Evolutionary conservation across 176 grass and related monocot species (phyloP), one percentile per base, ranked within the genome.

Genomic region (Typha latifolia): DNA sequence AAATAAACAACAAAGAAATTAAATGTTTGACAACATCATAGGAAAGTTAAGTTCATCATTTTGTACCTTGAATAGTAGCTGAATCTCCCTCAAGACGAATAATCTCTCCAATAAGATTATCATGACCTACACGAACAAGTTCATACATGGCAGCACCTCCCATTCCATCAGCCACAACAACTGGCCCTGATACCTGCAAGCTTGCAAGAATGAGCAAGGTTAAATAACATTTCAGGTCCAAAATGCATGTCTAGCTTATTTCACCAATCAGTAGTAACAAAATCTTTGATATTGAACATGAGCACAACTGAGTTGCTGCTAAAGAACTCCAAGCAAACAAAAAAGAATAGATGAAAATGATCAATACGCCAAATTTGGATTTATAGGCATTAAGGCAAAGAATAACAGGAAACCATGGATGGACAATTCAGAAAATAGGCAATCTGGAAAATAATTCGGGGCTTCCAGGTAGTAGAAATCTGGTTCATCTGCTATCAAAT

Each of bases 11-110:
- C 2, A 67, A 13, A 62, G 34, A 37, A 37, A 37, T 8, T 37
- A 32, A 23, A 6, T 5, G 15, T 56, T 56, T 15, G 19, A 57
- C 16, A 57, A 57, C 8, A 19, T 2, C 52, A 57, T 57, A 19
- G 15, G 34, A 63, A 21, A 9, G 37, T 51, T 34, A 74, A 62
- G 2, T 27, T 31, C 21, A 12, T 19, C 11, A 23, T 12, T 76
- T 24, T 69, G 56, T 81, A 85, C 84, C 89, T 74, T 93, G 89
- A 21, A 93, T 93, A 4, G 89, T 93, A 47, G 89, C 89, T 49
- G 89, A 92, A 69, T 92, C 84, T 31, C 84, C 89, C 75, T 92
- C 89, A n/a, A 92, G 85, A 79, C 89, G 89, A 66, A 92, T 92
- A 79, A 92, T 92, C 51, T 92, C 89, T 12, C 89, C 89, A 27